These are phyloP conservation scores for Saprolegnia parasitica DNA, from an alignment of 352 stramenopile species.

Conservation along the genomic window DNA sequence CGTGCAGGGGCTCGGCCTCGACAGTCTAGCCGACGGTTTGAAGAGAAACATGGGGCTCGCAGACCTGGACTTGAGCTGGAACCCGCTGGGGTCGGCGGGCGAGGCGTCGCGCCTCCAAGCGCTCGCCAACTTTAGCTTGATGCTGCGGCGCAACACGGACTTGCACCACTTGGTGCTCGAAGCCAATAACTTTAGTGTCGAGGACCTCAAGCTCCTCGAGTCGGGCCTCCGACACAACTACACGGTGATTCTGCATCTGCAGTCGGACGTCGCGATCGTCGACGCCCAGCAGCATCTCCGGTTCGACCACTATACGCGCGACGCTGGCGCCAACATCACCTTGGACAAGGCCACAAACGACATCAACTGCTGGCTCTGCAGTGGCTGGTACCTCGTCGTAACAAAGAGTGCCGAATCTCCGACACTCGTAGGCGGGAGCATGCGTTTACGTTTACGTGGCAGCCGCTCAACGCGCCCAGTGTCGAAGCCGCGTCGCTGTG, in stretches of 20 bases:
- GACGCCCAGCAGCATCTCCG: background rate
- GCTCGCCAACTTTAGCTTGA: slow-evolving; percentile 6
- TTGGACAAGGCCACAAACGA: background rate
- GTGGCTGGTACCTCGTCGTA: background rate
- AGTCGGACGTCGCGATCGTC: background rate
- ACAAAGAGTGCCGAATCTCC: too few species aligned
- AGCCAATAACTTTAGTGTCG: slow-evolving; percentile 5
- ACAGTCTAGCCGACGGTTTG: slow-evolving; percentile 1
- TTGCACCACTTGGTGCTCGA: slow-evolving; percentile 10
- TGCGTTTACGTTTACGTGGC: background rate
- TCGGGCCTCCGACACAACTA: slow-evolving; percentile 6
- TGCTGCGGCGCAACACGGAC: background rate
- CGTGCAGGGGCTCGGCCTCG: background rate
- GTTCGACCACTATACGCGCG: background rate
- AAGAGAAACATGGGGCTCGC: slow-evolving; percentile 1
- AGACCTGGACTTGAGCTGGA: background rate
- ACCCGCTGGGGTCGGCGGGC: background rate
- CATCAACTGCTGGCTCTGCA: slow-evolving; percentile 11
- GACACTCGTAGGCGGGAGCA: background rate
- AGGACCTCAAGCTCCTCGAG: slow-evolving; percentile 7
- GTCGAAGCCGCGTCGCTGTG: background rate
- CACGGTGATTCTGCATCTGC: slow-evolving; percentile 3
- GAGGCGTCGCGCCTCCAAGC: slow-evolving; percentile 2
- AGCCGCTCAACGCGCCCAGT: background rate
- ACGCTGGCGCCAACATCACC: background rate